Base-by-base conservation (phyloP, 208 protist species). In the Naegleria lovaniensis region DNA sequence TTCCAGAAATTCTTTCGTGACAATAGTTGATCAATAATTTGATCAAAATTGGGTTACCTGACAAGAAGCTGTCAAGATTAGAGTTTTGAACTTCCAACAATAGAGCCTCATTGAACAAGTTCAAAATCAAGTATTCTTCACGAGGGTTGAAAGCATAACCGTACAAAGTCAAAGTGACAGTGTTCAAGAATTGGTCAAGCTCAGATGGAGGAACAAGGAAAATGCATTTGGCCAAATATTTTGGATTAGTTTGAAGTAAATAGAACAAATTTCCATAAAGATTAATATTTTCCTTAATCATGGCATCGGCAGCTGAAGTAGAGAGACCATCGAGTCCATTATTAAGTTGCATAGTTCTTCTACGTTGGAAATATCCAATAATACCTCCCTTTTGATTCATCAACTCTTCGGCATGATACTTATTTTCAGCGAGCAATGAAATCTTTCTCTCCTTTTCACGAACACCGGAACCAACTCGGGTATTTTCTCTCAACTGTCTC, bases 191-290 rank as follows among this genome's bases (percentile, higher is more conserved):
- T 29, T 85, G 86, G 19, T 94, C 92, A 67, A 95, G 91, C 33
- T 94, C 83, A 87, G 94, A 84, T 76, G 90, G 88, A 83, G 93
- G 92, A 15, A 95, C 92, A 0, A 79, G 55, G 39, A 89, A 93
- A 41, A 95, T 55, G 85, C 88, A 83, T 29, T 92, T 93, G 33
- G 95, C 95, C 0, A 96, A 88, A 88, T 96, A 96, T 48, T 94
- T 91, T 83, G 95, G 94, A 87, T 96, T 85, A 5, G 95, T 96
- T 88, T 96, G 95, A 0, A 96, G 41, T 0, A 96, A 59, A 85
- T 96, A 96, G 88, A 96, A 96, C 22, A 96, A 87, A 36, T 95
- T 90, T 83, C 93, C 90, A 84, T 96, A 96, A 43, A 58, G 67
- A 36, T 84, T 25, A 0, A 93, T 5, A 59, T 22, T 48, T 15